phyloP scores from a whole-genome alignment of 2,329 filamentous ascomycete genomes.

The Thelonectria olida region DNA sequence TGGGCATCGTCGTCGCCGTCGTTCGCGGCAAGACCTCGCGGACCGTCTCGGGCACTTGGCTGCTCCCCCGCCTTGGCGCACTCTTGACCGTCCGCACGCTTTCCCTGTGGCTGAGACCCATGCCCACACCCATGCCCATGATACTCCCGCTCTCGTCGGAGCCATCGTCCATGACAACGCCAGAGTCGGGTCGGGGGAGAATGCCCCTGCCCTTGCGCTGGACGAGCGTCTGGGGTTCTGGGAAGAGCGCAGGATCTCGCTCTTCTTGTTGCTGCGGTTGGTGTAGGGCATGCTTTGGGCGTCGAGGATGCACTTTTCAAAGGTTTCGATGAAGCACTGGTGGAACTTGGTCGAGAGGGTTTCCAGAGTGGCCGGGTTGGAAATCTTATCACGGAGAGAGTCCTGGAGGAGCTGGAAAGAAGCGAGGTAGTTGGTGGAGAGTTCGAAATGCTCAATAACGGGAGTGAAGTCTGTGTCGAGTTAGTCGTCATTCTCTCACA shows the following conservation, averaged over 20 bases:
- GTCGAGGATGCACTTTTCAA: conserved; percentile 47
- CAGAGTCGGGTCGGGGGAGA: conserved; percentile 48
- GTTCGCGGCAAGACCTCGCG: conserved; percentile 29
- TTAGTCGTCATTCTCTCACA: conserved; percentile 13
- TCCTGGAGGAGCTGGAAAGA: conserved; percentile 46
- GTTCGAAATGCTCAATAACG: conserved; percentile 53
- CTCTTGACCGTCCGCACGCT: conserved; percentile 44
- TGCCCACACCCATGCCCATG: conserved; percentile 26
- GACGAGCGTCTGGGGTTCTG: conserved; percentile 31
- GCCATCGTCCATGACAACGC: conserved; percentile 50
- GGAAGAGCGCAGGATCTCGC: conserved; percentile 37
- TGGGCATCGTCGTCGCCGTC: conserved; percentile 8
- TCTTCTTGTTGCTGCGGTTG: conserved; percentile 53
- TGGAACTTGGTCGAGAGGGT: conserved; percentile 51
- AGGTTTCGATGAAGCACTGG: conserved; percentile 51
- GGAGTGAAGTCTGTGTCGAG: conserved; percentile 47
- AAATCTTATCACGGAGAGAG: conserved; percentile 49
- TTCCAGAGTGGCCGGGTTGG: conserved; percentile 49
- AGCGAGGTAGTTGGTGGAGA: conserved; percentile 45
- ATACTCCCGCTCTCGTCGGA: conserved; percentile 50
- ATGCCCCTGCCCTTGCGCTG: conserved; percentile 38
- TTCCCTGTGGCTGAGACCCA: conserved; percentile 40
- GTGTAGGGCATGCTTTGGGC: conserved; percentile 51
- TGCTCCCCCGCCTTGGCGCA: conserved; percentile 32
- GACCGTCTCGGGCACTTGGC: conserved; percentile 36